Evolutionary conservation across 2,329 filamentous ascomycete species (phyloP), one percentile per base, ranked within the genome.

Genomic region (Cercospora citrullina): DNA sequence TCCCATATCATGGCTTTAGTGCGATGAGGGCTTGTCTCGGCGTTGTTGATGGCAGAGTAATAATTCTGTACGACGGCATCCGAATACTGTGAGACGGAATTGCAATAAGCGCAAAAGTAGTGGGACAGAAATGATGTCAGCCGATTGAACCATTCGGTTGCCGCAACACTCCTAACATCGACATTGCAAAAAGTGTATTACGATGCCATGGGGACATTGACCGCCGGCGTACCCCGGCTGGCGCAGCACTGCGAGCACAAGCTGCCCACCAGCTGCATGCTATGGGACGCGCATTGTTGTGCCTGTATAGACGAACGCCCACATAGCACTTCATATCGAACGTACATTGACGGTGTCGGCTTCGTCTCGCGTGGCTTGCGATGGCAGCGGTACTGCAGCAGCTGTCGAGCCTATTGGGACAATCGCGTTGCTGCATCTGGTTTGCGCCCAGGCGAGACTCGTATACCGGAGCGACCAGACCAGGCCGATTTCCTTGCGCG

Each of bases 301-400:
- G 76, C 76, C 18, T 77, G 76, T 63, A 75, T 75, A 64, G 76
- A 77, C 53, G 74, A 76, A 21, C 68, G 76, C 63, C 65, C 77
- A 1, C 83, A 85, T 65, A 77, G 80, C 3, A 72, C 77, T 1
- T 78, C 79, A 0, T 85, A 85, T 68, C 74, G 76, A 12, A 80
- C 81, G 0, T 85, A 85, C 71, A 80, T 85, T 45, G 83, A 84
- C 64, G 83, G 83, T 21, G 77, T 84, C n/a, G 83, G 83, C 9
- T 83, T 82, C 53, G 83, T 84, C 5, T 78, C 80, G 39, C 76
- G 82, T 26, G 83, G 83, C 2, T 83, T 79, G 5, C 72, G 83
- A 45, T 84, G 83, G 82, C 81, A 85, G 71, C 76, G 81, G 65
- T 85, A 85, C 67, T 85, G 83, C 70, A 84, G 82, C 82, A 83